Percentiles rank a stretch among this genome's conserved stretches.
Conservation (phyloP, 2,329 filamentous ascomycete genomes). For the Venturia pyrina region DNA sequence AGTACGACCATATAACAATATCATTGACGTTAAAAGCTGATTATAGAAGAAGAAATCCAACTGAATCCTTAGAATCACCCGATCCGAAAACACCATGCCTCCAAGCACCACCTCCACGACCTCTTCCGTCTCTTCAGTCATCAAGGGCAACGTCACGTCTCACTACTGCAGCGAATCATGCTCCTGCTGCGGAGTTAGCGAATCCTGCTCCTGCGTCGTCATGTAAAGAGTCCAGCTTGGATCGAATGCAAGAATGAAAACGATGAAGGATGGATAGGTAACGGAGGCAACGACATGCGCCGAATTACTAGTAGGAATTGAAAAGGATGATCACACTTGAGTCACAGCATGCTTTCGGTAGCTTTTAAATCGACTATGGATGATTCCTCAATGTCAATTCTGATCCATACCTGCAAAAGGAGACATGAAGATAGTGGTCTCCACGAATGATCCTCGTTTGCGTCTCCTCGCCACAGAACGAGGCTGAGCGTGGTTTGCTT, state of each 20-base stretch:
- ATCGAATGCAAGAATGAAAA: background rate
- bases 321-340: background rate
- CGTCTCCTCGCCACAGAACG: too few relatives aligned
- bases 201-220: background rate
- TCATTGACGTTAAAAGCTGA: background rate
- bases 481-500: too few relatives aligned
- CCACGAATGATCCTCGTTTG: too few relatives aligned
- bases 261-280: background rate
- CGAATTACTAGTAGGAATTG: too few relatives aligned
- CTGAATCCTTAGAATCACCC: background rate
- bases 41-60: background rate
- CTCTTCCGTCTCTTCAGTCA: background rate
- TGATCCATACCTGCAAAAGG: too few relatives aligned
- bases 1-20: background rate
- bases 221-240: background rate
- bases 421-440: too few relatives aligned
- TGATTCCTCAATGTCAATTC: too few relatives aligned
- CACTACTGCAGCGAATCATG: background rate
- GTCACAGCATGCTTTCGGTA: too few relatives aligned
- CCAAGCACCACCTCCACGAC: constrained; percentile 2
- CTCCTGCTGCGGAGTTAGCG: background rate
- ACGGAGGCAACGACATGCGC: background rate
- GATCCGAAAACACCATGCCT: background rate
- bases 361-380: too few relatives aligned
- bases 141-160: background rate